A percentile compares a stretch with the other conserved stretches of the same genome.
phyloP scores from a whole-genome alignment of 805 yeast species.

The Candida odintsovae region DNA sequence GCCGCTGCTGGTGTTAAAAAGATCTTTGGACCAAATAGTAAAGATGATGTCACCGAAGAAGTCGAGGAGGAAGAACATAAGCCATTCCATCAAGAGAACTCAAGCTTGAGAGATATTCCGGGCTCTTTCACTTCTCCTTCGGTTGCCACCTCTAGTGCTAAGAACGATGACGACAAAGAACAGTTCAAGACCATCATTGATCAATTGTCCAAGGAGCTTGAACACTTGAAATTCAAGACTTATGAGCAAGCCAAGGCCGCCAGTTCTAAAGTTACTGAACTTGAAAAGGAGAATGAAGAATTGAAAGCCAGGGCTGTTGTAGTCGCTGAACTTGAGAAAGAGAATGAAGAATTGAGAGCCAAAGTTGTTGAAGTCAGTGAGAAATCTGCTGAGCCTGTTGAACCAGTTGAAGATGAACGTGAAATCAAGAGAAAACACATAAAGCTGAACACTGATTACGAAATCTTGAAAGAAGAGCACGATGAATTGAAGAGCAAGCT shows the following conservation, averaged over 20 bases:
- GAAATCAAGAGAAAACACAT: slow-evolving; percentile 38
- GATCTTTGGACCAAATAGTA: background rate
- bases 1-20: slow-evolving; percentile 4
- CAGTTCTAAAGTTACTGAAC: slow-evolving; percentile 41
- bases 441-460: slow-evolving; percentile 38
- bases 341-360: slow-evolving; percentile 22
- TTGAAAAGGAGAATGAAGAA: slow-evolving; percentile 35
- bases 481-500: slow-evolving; percentile 34
- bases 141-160: background rate
- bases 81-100: background rate
- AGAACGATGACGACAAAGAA: slow-evolving; percentile 13
- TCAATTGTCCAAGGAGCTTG: slow-evolving; percentile 29
- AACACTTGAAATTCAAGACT: slow-evolving; percentile 35
- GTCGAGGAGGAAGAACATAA: background rate
- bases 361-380: slow-evolving; percentile 14
- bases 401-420: slow-evolving; percentile 12
- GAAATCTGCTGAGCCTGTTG: slow-evolving; percentile 20
- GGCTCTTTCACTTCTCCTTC: background rate
- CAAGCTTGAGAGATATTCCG: background rate
- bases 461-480: slow-evolving; percentile 43
- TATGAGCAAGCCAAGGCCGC: slow-evolving; percentile 52
- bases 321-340: slow-evolving; percentile 37
- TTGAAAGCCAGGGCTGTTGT: slow-evolving; percentile 15
- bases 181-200: slow-evolving; percentile 26
- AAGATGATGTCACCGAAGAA: background rate